A percentile compares a stretch with the other conserved stretches of the same genome.
phyloP scores from a whole-genome alignment of 352 stramenopile species.

The Phytopythium vexans region DNA sequence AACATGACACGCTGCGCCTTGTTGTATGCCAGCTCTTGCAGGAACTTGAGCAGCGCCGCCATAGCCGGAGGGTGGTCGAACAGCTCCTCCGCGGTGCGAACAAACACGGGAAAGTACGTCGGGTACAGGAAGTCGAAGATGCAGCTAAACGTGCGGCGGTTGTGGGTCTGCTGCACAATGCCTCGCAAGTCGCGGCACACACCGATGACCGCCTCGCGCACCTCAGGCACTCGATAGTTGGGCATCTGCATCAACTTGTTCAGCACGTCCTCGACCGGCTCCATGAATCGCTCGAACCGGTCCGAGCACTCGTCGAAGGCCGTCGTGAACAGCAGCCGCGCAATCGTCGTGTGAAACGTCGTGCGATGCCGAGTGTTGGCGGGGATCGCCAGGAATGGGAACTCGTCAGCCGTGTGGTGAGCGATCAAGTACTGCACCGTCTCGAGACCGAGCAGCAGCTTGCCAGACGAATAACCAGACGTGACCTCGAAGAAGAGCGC shows the following conservation, averaged over 20 bases:
- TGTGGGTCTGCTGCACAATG: slow-evolving; percentile 96
- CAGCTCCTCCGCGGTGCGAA: slow-evolving; percentile 93
- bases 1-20: slow-evolving; percentile 98
- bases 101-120: slow-evolving; percentile 94
- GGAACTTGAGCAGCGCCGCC: slow-evolving; percentile 96
- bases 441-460: slow-evolving; percentile 96
- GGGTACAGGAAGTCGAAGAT: slow-evolving; percentile 99
- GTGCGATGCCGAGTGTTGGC: slow-evolving; percentile 95
- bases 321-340: slow-evolving; percentile 94
- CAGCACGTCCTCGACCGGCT: slow-evolving; percentile 86
- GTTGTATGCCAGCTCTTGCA: slow-evolving; percentile 94
- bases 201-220: slow-evolving; percentile 92
- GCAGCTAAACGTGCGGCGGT: slow-evolving; percentile 94
- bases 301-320: slow-evolving; percentile 92
- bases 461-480: slow-evolving; percentile 95
- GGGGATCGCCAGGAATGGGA: slow-evolving; percentile 94
- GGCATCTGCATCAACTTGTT: slow-evolving; percentile 79
- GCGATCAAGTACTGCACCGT: slow-evolving; percentile 96
- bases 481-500: slow-evolving; percentile 97
- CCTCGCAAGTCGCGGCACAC: slow-evolving; percentile 96
- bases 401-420: slow-evolving; percentile 96
- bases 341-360: slow-evolving; percentile 97
- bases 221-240: slow-evolving; percentile 69
- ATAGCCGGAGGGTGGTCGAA: slow-evolving; percentile 93
- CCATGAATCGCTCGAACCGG: slow-evolving; percentile 97